These are phyloP conservation scores for Ceratopteris richardii DNA, from an alignment of 75 land plant species.

Conservation along the genomic window DNA sequence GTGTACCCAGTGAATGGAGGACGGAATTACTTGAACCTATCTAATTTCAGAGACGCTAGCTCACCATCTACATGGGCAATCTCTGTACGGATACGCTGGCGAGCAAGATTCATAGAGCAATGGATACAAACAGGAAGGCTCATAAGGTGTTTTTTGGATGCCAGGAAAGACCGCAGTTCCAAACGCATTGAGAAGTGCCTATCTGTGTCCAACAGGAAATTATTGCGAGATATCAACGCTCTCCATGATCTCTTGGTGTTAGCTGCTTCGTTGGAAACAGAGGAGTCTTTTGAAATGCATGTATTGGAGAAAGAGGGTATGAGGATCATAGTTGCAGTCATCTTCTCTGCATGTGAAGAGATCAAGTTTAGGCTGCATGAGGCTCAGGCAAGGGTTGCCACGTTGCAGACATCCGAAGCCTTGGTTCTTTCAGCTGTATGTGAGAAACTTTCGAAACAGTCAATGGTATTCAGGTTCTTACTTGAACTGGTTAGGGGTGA, in stretches of 20 bases:
- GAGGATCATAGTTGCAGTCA: slow-evolving; percentile 29
- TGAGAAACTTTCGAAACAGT: not conserved
- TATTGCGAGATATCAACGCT: slow-evolving; percentile 26
- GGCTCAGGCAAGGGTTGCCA: slow-evolving; percentile 24
- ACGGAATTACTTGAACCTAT: slow-evolving; percentile 45
- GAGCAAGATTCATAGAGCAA: slow-evolving; percentile 43
- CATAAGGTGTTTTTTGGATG: slow-evolving; percentile 3
- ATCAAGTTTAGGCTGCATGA: slow-evolving; percentile 30
- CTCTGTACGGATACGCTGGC: slow-evolving; percentile 52
- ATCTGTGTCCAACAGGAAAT: slow-evolving; percentile 16
- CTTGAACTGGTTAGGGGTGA: too few relatives aligned
- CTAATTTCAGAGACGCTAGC: slow-evolving; percentile 34
- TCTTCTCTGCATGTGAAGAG: slow-evolving; percentile 20
- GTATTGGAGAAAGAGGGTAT: slow-evolving; percentile 21
- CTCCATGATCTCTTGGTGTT: slow-evolving; percentile 5
- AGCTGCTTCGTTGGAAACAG: slow-evolving; percentile 6
- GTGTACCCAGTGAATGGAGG: slow-evolving; percentile 33
- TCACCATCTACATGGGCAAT: slow-evolving; percentile 32
- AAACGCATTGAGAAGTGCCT: not conserved
- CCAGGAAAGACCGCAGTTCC: not conserved
- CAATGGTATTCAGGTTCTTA: too few relatives aligned
- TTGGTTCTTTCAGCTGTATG: not conserved
- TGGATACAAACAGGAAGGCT: slow-evolving; percentile 20
- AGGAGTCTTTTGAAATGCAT: slow-evolving; percentile 7
- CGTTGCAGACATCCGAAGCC: not conserved